These are phyloP conservation scores for Bruguiera gymnorhiza DNA, from an alignment of 345 rosid genomes.

Conservation along the genomic window DNA sequence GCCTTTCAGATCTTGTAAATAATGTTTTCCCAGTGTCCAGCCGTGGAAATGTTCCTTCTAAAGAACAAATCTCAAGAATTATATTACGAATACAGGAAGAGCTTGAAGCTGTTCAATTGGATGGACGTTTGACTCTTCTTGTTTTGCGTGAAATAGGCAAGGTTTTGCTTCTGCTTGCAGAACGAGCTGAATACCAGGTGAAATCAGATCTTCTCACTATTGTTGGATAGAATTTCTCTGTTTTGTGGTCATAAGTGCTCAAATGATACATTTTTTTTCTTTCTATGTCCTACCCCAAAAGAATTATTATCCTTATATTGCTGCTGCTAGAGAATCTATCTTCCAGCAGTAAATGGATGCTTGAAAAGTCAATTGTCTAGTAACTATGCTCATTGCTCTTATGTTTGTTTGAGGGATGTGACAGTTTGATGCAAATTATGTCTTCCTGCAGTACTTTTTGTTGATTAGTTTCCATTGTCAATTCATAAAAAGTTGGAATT, in stretches of 20 bases:
- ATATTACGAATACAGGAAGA: slow-evolving; percentile 89
- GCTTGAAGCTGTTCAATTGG: slow-evolving; percentile 85
- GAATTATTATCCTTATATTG: background rate
- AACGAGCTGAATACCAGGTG: slow-evolving; percentile 97
- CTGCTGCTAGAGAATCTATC: background rate
- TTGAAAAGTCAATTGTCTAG: background rate
- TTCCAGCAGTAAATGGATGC: background rate
- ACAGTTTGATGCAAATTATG: background rate
- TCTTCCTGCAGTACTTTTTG: background rate
- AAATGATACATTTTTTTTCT: background rate
- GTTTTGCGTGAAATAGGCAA: slow-evolving; percentile 86
- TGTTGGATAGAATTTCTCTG: slow-evolving; percentile 1
- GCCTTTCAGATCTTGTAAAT: slow-evolving; percentile 87
- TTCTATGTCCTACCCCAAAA: background rate
- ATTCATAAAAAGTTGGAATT: background rate
- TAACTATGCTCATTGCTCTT: background rate
- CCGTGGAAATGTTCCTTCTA: slow-evolving; percentile 92
- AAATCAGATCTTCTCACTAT: no score
- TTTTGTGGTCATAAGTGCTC: background rate
- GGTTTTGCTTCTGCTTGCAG: slow-evolving; percentile 70
- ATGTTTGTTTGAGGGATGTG: background rate
- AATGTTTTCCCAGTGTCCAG: slow-evolving; percentile 79
- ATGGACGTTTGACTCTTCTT: slow-evolving; percentile 84
- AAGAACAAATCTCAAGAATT: slow-evolving; percentile 77
- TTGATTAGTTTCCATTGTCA: background rate